Percentiles rank a stretch among this genome's conserved stretches.
Evolutionary conservation across 140 eudicot genomes (phyloP).

Genomic region (Anethum foeniculum): DNA sequence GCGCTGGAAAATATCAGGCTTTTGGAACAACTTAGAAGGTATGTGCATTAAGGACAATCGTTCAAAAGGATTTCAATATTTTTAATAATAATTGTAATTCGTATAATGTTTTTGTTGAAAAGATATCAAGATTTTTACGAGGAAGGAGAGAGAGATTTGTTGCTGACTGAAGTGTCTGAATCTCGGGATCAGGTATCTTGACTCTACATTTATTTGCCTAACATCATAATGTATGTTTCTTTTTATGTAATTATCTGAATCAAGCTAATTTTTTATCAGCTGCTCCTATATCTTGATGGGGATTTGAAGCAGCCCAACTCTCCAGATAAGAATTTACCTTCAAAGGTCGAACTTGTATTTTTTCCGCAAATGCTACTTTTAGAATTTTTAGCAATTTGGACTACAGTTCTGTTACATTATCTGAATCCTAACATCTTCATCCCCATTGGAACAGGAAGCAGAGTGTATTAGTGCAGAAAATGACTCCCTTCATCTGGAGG

Average conservation of each 20-base stretch:
- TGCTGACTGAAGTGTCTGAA: constrained; percentile 69
- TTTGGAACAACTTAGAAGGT: constrained; percentile 79
- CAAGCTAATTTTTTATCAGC: constrained; percentile 34
- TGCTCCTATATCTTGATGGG: constrained; percentile 47
- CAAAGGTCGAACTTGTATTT: constrained; percentile 29
- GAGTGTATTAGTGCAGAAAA: constrained; percentile 27
- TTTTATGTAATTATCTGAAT: not conserved
- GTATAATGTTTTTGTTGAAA: constrained; percentile 4
- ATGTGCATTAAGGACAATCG: not conserved
- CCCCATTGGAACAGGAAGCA: constrained; percentile 41
- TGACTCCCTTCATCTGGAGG: constrained; percentile 51
- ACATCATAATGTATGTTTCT: not conserved
- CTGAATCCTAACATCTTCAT: constrained; percentile 4
- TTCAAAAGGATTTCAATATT: not conserved
- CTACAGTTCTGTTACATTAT: not conserved
- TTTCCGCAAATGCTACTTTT: not conserved
- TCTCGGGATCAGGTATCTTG: constrained; percentile 69
- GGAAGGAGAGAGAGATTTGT: constrained; percentile 88
- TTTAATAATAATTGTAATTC: not conserved
- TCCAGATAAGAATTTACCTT: constrained; percentile 21
- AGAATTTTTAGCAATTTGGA: not conserved
- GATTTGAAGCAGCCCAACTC: constrained; percentile 39
- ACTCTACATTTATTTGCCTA: not conserved
- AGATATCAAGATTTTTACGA: constrained; percentile 85
- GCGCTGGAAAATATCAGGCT: constrained; percentile 90